Evolutionary conservation across 805 yeast species (phyloP).

Genomic region (Ogataea minuta): DNA sequence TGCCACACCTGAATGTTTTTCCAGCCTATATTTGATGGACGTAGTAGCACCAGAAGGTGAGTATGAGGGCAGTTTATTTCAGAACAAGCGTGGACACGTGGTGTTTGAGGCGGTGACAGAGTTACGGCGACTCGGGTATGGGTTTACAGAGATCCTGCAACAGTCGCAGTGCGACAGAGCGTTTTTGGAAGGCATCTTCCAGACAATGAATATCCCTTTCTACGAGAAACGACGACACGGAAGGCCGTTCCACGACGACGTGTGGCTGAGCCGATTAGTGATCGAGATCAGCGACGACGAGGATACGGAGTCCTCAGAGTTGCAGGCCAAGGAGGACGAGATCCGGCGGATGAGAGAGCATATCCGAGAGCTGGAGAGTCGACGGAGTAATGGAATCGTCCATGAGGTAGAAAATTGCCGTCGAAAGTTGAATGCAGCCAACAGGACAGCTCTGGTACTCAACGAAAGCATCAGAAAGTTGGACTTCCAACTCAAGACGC

Average conservation of each 20-base stretch:
- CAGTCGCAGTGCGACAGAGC: slow-evolving; percentile 19
- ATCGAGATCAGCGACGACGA: slow-evolving; percentile 39
- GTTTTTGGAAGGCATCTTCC: slow-evolving; percentile 16
- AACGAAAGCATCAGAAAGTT: slow-evolving; percentile 15
- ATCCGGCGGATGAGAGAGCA: slow-evolving; percentile 20
- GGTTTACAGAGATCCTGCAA: slow-evolving; percentile 18
- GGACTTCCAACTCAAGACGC: slow-evolving; percentile 7
- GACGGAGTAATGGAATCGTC: slow-evolving; percentile 4
- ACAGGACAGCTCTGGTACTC: slow-evolving; percentile 11
- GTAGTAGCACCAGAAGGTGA: slow-evolving; percentile 13
- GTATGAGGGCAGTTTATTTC: slow-evolving; percentile 10
- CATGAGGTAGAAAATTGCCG: slow-evolving; percentile 10
- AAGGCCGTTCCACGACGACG: slow-evolving; percentile 17
- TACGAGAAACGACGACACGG: neutral
- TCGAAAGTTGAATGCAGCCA: slow-evolving; percentile 6
- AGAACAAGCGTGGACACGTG: slow-evolving; percentile 13
- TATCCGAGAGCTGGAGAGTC: slow-evolving; percentile 17
- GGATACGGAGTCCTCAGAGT: slow-evolving; percentile 5
- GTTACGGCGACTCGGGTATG: slow-evolving; percentile 22
- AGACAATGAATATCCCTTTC: slow-evolving; percentile 10
- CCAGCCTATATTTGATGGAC: slow-evolving; percentile 10
- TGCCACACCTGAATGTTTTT: neutral
- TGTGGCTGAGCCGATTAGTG: slow-evolving; percentile 19
- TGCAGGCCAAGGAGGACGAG: slow-evolving; percentile 19
- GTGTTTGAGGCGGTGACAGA: slow-evolving; percentile 27